A percentile compares a stretch with the other conserved stretches of the same genome.
Conservation (phyloP, 1,139 yeast genomes). For the Hemisphaericaspora xylofermentans region DNA sequence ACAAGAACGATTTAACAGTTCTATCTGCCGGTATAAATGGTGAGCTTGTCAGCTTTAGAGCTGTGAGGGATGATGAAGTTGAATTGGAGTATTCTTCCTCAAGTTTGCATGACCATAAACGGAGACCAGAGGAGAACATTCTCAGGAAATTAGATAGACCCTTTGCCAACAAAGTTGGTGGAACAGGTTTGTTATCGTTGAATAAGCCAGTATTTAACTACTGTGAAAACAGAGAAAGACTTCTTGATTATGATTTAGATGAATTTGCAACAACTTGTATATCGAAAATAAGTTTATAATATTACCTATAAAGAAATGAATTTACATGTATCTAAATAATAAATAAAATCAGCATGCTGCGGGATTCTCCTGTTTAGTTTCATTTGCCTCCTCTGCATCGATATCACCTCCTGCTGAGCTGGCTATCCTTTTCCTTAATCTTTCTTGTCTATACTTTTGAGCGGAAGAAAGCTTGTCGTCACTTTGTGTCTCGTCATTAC, state of each 20-base stretch:
- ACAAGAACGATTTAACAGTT: conserved; percentile 17
- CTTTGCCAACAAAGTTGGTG: conserved; percentile 37
- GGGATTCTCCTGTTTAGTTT: not conserved
- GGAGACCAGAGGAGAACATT: conserved; percentile 1
- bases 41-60: conserved; percentile 35
- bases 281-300: conserved; percentile 18
- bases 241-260: conserved; percentile 40
- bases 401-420: conserved; percentile 6
- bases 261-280: conserved; percentile 24
- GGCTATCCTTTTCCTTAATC: conserved; percentile 17
- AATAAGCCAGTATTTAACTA: conserved; percentile 40
- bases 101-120: not conserved
- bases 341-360: not conserved
- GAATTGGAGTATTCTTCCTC: conserved; percentile 16
- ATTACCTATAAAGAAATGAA: conserved; percentile 5
- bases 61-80: conserved; percentile 13
- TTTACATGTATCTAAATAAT: conserved; percentile 2
- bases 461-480: conserved; percentile 30
- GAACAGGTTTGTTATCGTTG: conserved; percentile 39
- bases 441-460: conserved; percentile 38
- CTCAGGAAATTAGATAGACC: conserved; percentile 32
- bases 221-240: conserved; percentile 24
- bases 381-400: conserved; percentile 1
- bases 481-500: conserved; percentile 12
- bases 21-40: conserved; percentile 52